Base-by-base conservation (phyloP, 73 alveolate genomes). In the Stentor coeruleus region DNA sequence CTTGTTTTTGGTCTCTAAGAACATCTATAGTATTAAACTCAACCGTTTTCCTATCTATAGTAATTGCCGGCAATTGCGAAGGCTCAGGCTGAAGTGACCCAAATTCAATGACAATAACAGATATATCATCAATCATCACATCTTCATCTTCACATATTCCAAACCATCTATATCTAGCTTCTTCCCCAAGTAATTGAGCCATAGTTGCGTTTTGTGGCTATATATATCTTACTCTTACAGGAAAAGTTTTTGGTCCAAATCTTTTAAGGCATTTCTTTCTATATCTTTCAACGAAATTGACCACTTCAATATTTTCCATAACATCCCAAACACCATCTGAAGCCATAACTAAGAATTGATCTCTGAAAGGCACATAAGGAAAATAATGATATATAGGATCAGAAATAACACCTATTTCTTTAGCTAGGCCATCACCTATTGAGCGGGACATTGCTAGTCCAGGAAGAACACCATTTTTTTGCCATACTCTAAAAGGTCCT, bases 291-390 rank as follows among this genome's bases (percentile, higher is more conserved):
- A 75, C 83, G 39, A 75, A 39, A 2, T 75, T 75, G 33, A 75
- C 58, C n/a, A 40, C 83, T 75, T 75, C 83, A 0, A 39, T 75
- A 75, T 40, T 35, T 15, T 75, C 72, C 59, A 75, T 75, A 28
- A 75, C 59, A 14, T 75, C 59, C 72, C 83, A 75, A 39, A 75
- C 11, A n/a, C 83, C 83, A 75, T 75, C 83, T 36, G 83, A 75
- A 3, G 81, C 83, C 20, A 35, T 39, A 14, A 75, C 59, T 15
- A 75, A 14, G 38, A 75, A 75, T 36, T 20, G 15, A 75, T 75
- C 83, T 37, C 35, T 14, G 38, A 28, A 31, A 26, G 26, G 15
- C 2, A 0, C n/a, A n/a, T 20, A 39, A 1, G 26, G 28, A 75
- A 39, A 75, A 75, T n/a, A 14, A 2, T 15, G 28, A 39, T 39